Conservation (phyloP, 495 filamentous ascomycete genomes). For the Talaromyces thailandensis region DNA sequence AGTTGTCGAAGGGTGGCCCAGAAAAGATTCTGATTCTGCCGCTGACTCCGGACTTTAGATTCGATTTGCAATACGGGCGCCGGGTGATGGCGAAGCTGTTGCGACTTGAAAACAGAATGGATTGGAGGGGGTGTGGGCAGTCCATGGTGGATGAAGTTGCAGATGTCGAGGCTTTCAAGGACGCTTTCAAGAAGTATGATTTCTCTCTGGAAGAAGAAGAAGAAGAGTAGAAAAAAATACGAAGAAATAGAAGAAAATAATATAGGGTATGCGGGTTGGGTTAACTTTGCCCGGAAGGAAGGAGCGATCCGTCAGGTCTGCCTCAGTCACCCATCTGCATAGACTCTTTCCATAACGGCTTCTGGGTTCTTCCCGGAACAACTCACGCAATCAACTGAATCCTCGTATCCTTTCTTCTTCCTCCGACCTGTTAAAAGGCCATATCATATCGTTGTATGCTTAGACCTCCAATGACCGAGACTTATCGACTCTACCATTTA, state of each 20-base stretch:
- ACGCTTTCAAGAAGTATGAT: slow-evolving; percentile 79
- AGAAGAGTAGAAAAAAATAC: not conserved
- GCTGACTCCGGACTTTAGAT: slow-evolving; percentile 42
- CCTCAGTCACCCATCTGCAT: not conserved
- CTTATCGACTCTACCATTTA: not conserved
- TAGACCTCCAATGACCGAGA: not conserved
- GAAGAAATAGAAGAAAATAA: not conserved
- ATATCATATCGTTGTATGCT: slow-evolving; percentile 2
- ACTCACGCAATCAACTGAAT: not conserved
- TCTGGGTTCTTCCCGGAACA: not conserved
- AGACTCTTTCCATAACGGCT: not conserved
- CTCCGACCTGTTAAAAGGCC: not conserved
- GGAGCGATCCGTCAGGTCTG: not conserved
- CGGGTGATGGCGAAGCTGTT: slow-evolving; percentile 83
- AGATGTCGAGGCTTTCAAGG: slow-evolving; percentile 74
- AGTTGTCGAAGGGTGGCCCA: slow-evolving; percentile 13
- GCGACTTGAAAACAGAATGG: slow-evolving; percentile 57
- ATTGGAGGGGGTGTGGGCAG: slow-evolving; percentile 81
- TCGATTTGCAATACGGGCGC: slow-evolving; percentile 61
- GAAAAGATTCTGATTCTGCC: slow-evolving; percentile 43
- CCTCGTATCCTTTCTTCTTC: not conserved
- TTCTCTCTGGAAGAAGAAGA: slow-evolving; percentile 45
- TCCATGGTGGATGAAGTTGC: slow-evolving; percentile 63
- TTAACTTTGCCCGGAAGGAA: not conserved
- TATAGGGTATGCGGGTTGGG: not conserved